phyloP scores from a whole-genome alignment of 2,329 filamentous ascomycete genomes.

The Apiospora arundinis region DNA sequence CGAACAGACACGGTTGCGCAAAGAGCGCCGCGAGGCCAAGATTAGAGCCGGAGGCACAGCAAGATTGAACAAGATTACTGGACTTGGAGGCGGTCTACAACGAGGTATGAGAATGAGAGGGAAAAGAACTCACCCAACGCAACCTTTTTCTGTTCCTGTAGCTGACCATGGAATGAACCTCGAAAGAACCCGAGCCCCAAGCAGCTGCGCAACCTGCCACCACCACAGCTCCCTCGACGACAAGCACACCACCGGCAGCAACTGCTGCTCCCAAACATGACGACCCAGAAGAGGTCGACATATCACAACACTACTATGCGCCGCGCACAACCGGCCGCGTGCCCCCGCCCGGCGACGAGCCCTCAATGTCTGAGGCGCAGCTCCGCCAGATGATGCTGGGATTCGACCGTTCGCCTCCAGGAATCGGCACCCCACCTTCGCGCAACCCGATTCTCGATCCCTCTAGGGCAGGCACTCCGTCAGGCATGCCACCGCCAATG shows the following conservation, averaged over 20 bases:
- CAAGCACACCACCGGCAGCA: constrained; percentile 36
- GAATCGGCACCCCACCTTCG: constrained; percentile 27
- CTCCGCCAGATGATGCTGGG: constrained; percentile 70
- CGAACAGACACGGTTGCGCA: constrained; percentile 75
- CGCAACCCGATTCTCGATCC: constrained; percentile 33
- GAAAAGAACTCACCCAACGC: background rate
- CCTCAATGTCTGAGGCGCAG: constrained; percentile 60
- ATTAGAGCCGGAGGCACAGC: constrained; percentile 74
- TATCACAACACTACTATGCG: constrained; percentile 75
- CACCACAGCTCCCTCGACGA: constrained; percentile 39
- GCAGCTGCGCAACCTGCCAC: constrained; percentile 34
- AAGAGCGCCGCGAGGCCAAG: constrained; percentile 81
- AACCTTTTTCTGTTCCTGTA: background rate
- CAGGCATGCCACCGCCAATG: constrained; percentile 33
- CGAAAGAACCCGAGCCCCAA: constrained; percentile 19
- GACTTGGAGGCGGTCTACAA: constrained; percentile 65
- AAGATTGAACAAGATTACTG: constrained; percentile 77
- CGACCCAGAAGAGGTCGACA: constrained; percentile 79
- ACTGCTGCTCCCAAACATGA: constrained; percentile 46
- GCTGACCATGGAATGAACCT: constrained; percentile 25
- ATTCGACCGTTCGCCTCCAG: constrained; percentile 47
- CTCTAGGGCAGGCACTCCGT: constrained; percentile 28
- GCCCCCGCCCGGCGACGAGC: constrained; percentile 43
- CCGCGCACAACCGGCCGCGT: constrained; percentile 53
- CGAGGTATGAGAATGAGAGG: constrained; percentile 44